Evolutionary conservation across 495 filamentous ascomycete genomes (phyloP), one percentile per base, ranked within the genome.

Genomic region (Corynascus novoguineensis): DNA sequence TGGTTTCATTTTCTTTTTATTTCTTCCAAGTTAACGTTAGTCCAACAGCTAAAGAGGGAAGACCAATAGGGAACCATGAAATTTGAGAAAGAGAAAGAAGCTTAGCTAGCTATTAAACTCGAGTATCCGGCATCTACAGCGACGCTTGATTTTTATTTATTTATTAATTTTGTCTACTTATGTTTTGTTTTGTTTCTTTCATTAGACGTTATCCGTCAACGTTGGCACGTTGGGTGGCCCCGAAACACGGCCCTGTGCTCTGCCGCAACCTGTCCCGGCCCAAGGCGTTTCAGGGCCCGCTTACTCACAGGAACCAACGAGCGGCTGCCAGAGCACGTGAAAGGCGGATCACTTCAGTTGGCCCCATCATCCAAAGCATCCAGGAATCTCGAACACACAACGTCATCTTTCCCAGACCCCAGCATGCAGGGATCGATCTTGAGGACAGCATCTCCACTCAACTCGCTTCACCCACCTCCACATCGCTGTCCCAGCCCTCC

Each of bases 351-450:
- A 19, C 19, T 22, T 1, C 8, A 15, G 8, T 38, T 38, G 5
- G 7, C 17, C 7, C 0, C 11, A 34, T 21, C 31, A 14, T 7
- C 11, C 52, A 2, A 19, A 34, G 44, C 31, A n/a, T n/a, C n/a
- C n/a, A n/a, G n/a, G 19, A 28, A 25, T 49, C 57, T 40, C 25
- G 42, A 52, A 42, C 6, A 29, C 44, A n/a, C 49, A 59, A 59
- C 57, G 57, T 59, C 57, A 59, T 59, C 46, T 54, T 31, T 53
- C 21, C 31, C 5, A 25, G 21, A 21, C 5, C 41, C 44, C 25
- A 17, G 45, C 12, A 11, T 4, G 14, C 32, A 37, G 12, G 37
- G 47, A 35, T 52, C 51, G 40, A 50, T 42, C 50, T 41, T 41
- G n/a, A 41, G 49, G 49, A 49, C 21, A 10, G 21, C 24, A 51